Evolutionary conservation across 768 basidiomycete genomes (phyloP), one percentile per base, ranked within the genome.

Genomic region (Boletus rex-veris): DNA sequence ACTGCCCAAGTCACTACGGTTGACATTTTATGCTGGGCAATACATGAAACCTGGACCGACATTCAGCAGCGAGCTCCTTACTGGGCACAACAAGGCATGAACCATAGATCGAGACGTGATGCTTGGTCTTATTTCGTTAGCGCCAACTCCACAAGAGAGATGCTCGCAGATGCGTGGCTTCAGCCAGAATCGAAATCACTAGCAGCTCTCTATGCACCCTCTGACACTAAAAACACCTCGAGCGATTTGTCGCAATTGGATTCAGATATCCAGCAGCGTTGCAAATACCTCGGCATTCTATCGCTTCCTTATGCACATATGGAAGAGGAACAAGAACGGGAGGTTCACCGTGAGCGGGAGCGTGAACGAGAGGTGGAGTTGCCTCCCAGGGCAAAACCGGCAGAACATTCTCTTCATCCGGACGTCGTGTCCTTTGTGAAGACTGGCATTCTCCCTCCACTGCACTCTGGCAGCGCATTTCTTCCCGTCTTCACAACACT

Each of bases 261-360:
- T 7, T 44, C 48, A 28, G 47, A 41, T 1, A 58, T 61, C 31
- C 33, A 26, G 9, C 55, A 36, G 15, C 48, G 54, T 10, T 59
- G 62, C 35, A 30, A 30, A n/a, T 12, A 53, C 18, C 57, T 64
- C 14, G 59, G 62, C 0, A 31, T 61, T 21, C 6, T 48, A 10
- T 50, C 53, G 1, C 40, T 50, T 15, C 58, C 54, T 2, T 52
- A 59, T 26, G 53, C 50, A 18, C 58, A 49, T 15, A 53, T 75
- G 52, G 70, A 71, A 14, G 76, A 79, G 53, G 75, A 78, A 47
- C 76, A 75, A 48, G 79, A 79, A 57, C 62, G 77, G 40, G 76
- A 79, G 52, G 67, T 79, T 7, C 59, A 57, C 4, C 74, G 73
- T 28, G 77, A 79, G 54, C 63, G 71, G 6, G 77, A 78, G 58